Conservation (phyloP, 2,329 filamentous ascomycete species). For the Botrytis paeoniae region DNA sequence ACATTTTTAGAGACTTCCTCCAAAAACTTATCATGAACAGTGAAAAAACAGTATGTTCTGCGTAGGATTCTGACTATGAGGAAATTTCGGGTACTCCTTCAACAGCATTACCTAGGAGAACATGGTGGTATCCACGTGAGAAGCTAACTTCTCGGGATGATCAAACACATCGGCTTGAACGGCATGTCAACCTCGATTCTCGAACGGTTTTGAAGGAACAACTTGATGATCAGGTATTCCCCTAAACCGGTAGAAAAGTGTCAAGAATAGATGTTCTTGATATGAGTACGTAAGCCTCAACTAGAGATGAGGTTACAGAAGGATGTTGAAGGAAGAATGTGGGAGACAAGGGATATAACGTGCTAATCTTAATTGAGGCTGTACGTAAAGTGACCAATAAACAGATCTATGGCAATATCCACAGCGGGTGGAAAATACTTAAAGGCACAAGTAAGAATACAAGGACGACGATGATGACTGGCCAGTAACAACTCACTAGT, state of each 20-base stretch:
- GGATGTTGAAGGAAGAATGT: constrained; percentile 18
- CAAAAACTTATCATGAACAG: not conserved
- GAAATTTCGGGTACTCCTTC: constrained; percentile 11
- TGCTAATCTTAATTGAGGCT: constrained; percentile 5
- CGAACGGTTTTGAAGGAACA: constrained; percentile 2
- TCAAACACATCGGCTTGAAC: constrained; percentile 5
- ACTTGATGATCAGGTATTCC: not conserved
- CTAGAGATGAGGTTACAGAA: constrained; percentile 14
- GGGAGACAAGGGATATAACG: not conserved
- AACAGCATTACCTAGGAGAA: not conserved
- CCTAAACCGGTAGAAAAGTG: not conserved
- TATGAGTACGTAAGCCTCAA: not conserved
- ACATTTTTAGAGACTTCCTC: constrained; percentile 4
- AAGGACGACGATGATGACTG: not conserved
- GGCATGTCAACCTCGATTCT: constrained; percentile 14
- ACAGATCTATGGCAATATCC: not conserved
- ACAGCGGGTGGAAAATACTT: not conserved
- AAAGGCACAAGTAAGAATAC: not conserved
- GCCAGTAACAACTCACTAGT: not conserved
- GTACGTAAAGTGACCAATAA: constrained; percentile 3
- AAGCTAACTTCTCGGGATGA: not conserved
- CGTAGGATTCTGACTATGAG: constrained; percentile 1
- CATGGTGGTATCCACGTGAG: constrained; percentile 4
- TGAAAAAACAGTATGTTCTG: not conserved
- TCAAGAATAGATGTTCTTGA: constrained; percentile 6